These are phyloP conservation scores for Aspergillus sp. DNA, from an alignment of 2,329 filamentous ascomycete species.

Conservation along the genomic window DNA sequence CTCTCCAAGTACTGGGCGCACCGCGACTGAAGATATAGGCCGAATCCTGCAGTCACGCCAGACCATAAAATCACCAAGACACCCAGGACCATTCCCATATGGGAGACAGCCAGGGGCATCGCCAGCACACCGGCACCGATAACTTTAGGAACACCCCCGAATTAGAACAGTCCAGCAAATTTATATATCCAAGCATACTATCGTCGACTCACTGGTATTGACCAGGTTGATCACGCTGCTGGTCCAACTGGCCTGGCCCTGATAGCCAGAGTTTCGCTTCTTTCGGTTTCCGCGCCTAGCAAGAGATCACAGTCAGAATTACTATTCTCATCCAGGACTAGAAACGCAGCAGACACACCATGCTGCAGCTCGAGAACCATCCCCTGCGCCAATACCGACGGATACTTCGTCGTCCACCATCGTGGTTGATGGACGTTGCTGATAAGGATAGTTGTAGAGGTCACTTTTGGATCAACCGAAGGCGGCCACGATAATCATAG, in stretches of 20 bases:
- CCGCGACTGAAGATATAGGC: conserved; percentile 86
- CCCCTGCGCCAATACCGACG: conserved; percentile 18
- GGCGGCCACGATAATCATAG: conserved; percentile 10
- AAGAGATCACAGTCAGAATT: background rate
- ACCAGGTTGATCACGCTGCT: conserved; percentile 92
- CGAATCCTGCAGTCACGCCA: conserved; percentile 78
- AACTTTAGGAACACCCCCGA: conserved; percentile 46
- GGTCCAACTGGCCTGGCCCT: conserved; percentile 73
- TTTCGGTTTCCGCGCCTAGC: conserved; percentile 31
- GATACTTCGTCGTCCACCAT: conserved; percentile 29
- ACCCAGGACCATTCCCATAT: conserved; percentile 87
- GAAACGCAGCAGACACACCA: conserved; percentile 13
- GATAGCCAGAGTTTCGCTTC: conserved; percentile 60
- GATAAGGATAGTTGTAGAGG: conserved; percentile 13
- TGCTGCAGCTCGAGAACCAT: conserved; percentile 15
- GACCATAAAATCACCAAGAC: conserved; percentile 84
- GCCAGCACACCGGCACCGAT: conserved; percentile 89
- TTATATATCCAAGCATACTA: background rate
- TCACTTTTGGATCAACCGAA: conserved; percentile 9
- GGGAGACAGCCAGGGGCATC: conserved; percentile 89
- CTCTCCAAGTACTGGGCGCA: conserved; percentile 90
- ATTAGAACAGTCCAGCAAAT: conserved; percentile 7
- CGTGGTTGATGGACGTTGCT: conserved; percentile 3
- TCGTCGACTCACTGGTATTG: conserved; percentile 66
- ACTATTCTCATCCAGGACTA: background rate